Conservation (phyloP, 2,329 filamentous ascomycete genomes). For the Trichoderma brevicompactum region DNA sequence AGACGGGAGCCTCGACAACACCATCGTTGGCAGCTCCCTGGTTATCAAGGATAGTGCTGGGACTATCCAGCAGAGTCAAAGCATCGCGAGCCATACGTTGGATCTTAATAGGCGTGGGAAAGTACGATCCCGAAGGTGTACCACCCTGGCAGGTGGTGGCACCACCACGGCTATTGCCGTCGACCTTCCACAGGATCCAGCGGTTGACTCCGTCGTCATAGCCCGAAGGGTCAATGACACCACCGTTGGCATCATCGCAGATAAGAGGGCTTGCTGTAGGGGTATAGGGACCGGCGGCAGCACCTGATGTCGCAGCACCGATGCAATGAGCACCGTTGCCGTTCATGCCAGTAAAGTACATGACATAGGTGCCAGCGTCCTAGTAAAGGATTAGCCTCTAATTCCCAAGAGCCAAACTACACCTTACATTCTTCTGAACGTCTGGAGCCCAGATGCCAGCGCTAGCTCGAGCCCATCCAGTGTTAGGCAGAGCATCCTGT, state of each 20-base stretch:
- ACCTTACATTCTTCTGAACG: neutral
- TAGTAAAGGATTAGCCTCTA: neutral
- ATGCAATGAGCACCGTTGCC: neutral
- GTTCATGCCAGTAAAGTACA: slow-evolving; percentile 1
- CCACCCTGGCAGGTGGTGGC: neutral
- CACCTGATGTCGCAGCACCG: neutral
- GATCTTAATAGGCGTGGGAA: neutral
- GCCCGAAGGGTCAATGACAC: neutral
- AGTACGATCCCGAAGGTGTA: neutral
- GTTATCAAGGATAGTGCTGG: neutral
- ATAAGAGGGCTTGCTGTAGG: neutral
- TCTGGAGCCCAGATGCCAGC: neutral
- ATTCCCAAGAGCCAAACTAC: neutral
- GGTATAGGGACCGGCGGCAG: neutral
- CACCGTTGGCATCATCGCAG: neutral
- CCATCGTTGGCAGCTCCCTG: neutral
- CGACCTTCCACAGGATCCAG: slow-evolving; percentile 1
- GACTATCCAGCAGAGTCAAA: slow-evolving; percentile 1
- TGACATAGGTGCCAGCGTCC: neutral
- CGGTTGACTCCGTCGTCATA: slow-evolving; percentile 1
- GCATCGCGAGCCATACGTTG: neutral
- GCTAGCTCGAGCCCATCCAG: neutral
- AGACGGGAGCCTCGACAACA: neutral
- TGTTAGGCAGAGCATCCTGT: neutral
- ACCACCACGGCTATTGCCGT: neutral